Base-by-base conservation (phyloP, 2,329 filamentous ascomycete genomes). In the Mollisiaceae sp. region DNA sequence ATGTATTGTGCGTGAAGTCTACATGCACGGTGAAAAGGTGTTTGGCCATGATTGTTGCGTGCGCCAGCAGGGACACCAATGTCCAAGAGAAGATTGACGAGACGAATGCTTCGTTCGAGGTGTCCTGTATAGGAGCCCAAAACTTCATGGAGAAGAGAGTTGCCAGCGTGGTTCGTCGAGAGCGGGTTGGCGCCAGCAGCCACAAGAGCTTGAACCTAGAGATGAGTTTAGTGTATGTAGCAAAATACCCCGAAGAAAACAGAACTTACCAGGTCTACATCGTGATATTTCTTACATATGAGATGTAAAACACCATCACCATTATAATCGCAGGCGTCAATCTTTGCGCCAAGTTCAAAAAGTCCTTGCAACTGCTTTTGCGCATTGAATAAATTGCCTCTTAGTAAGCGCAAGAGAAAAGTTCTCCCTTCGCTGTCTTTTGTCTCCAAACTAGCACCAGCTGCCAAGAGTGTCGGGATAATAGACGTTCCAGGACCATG, bases 391-490 rank as follows among this genome's bases (percentile, higher is more conserved):
- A 32, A 1, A 45, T 45, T 14, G 2, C 59, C 14, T 18, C 35
- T 43, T 4, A 50, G 4, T 22, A 62, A 8, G 11, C 65, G 54
- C 43, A 63, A 38, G 4, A 67, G 59, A 35, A 63, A 38, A 14
- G 65, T 67, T 43, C 35, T 24, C 6, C 66, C 67, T n/a, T 59
- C 43, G 20, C 59, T 60, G 50, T 67, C 65, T 54, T 47, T 67
- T 3, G 61, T 57, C 52, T 69, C 65, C 11, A 64, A 12, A 61
- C 64, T 56, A 12, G 64, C 66, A 14, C 66, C 64, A 4, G 64
- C 64, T 22, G 22, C 24, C 3, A 68, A 41, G 4, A 67, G 39
- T 11, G 15, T n/a, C 32, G 61, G 36, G 5, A 63, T 22, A 8
- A 52, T 20, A 32, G 47, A 35, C 14, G 50, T 35, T 3, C 35